Evolutionary conservation across 2,329 filamentous ascomycete species (phyloP), one percentile per base, ranked within the genome.

Genomic region (Diplodia scrobiculata): DNA sequence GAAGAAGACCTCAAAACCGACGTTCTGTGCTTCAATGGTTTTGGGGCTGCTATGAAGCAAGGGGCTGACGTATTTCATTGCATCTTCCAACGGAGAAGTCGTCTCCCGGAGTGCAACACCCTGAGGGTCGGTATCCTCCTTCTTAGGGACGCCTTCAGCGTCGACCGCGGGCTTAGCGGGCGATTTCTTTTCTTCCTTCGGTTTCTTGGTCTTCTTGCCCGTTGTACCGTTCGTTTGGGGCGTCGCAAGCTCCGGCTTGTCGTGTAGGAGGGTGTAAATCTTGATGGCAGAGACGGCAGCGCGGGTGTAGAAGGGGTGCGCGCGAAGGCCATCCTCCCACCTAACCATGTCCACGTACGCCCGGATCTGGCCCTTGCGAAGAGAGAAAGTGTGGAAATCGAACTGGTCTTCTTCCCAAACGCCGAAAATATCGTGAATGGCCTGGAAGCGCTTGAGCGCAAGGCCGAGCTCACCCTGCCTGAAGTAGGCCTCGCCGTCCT

Each of bases 371-470:
- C 96, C 96, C 79, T 98, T 99, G 21, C 95, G 85, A n/a, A 99
- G 82, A 21, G 92, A 97, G 79, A 99, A 99, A 76, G 88, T 92
- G 83, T 99, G 96, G 82, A 99, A 99, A 77, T 99, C 95, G 73
- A 98, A 97, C 74, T 99, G 95, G 72, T 99, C 95, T 76, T 99
- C 96, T 75, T 96, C 90, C 95, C 95, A 99, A 21, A 92, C 88
- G 70, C 98, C 94, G 73, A 99, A 99, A 70, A 99, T 96, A 78
- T 91, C 92, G 76, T 89, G 89, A 66, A 99, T 86, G 25, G 91
- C 84, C 70, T 93, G 91, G 78, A 97, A 94, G 59, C 96, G 88
- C 82, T 99, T 99, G 63, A 99, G 83, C 0, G 96, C 94, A 67
- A 97, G 84, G 3, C 90, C 92, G 54, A 91, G 81, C 72, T 96